Evolutionary conservation across 345 rosid species (phyloP).

Genomic region (Psidium guajava): DNA sequence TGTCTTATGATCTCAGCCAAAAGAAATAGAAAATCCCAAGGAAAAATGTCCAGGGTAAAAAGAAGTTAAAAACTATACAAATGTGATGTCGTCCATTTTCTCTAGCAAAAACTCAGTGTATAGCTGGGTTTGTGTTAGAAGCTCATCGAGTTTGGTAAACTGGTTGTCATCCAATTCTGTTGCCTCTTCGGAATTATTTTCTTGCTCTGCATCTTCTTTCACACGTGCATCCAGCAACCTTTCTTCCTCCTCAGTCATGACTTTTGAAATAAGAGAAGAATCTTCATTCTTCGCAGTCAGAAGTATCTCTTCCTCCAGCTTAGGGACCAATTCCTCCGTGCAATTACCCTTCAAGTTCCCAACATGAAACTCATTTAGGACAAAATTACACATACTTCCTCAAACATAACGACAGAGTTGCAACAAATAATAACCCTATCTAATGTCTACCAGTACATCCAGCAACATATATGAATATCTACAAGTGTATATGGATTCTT

Average conservation of each 20-base stretch:
- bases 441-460: not conserved
- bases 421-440: not conserved
- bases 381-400: not conserved
- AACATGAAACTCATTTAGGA: not conserved
- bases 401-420: not conserved
- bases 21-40: not conserved
- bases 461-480: not conserved
- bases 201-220: constrained; percentile 17
- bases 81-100: constrained; percentile 76
- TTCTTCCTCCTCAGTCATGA: constrained; percentile 65
- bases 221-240: constrained; percentile 38
- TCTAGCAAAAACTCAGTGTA: constrained; percentile 80
- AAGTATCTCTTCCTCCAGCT: constrained; percentile 21
- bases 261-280: constrained; percentile 30
- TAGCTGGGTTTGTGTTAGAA: constrained; percentile 71
- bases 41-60: constrained; percentile 2
- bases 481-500: not conserved
- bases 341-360: constrained; percentile 20
- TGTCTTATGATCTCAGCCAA: constrained; percentile 1
- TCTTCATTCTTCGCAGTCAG: constrained; percentile 37
- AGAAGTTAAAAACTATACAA: constrained; percentile 21
- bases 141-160: constrained; percentile 66
- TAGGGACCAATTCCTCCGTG: constrained; percentile 7
- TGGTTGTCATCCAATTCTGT: constrained; percentile 43
- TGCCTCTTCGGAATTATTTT: constrained; percentile 11